These are phyloP conservation scores for Trapa incisa DNA, from an alignment of 345 rosid genomes.

Conservation along the genomic window DNA sequence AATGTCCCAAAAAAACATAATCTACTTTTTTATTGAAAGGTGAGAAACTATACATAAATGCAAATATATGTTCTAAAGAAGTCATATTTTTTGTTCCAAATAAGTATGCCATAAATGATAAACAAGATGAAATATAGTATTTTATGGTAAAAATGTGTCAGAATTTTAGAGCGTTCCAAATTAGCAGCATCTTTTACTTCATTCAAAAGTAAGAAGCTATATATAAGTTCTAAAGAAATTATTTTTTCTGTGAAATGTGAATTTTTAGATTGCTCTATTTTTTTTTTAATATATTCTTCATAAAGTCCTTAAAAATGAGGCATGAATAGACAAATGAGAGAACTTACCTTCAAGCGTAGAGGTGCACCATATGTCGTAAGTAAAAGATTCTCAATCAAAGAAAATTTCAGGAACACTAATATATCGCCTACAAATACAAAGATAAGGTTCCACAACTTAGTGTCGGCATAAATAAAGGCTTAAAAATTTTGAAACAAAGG, in stretches of 20 bases:
- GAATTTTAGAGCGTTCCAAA: too few relatives aligned
- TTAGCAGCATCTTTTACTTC: too few relatives aligned
- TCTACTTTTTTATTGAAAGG: neutral
- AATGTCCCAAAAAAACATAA: neutral
- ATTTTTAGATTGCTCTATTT: neutral
- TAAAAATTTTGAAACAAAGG: neutral
- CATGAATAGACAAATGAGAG: neutral
- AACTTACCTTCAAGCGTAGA: constrained; percentile 67
- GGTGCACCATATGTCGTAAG: constrained; percentile 92
- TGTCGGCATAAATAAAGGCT: neutral
- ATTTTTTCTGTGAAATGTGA: neutral
- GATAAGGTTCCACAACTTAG: neutral
- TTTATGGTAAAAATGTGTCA: too few relatives aligned
- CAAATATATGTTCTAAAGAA: too few relatives aligned
- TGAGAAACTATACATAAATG: too few relatives aligned
- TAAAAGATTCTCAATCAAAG: constrained; percentile 42
- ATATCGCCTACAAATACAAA: constrained; percentile 46
- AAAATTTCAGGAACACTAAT: constrained; percentile 64
- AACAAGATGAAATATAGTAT: too few relatives aligned
- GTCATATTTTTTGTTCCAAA: too few relatives aligned
- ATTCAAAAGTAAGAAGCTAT: neutral
- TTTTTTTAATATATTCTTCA: neutral
- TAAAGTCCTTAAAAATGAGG: neutral
- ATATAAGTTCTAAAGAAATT: neutral
- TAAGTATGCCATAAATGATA: too few relatives aligned